Evolutionary conservation across 805 yeast species (phyloP).

Genomic region (Lipomyces yamanashiensis): DNA sequence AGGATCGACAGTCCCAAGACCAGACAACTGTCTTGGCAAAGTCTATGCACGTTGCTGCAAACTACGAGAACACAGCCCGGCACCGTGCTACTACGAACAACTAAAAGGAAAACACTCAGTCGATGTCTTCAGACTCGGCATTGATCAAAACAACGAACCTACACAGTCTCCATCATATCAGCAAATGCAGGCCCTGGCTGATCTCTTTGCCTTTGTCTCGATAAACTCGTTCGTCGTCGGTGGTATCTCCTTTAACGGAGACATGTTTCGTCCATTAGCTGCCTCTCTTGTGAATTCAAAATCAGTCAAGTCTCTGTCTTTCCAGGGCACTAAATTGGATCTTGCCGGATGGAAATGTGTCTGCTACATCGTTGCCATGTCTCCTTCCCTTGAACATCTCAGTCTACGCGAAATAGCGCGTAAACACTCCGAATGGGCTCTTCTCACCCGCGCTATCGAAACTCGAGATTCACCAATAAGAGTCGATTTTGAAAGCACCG

Average conservation of each 20-base stretch:
- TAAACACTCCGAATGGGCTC: slow-evolving; percentile 24
- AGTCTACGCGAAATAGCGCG: slow-evolving; percentile 25
- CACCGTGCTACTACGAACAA: slow-evolving; percentile 16
- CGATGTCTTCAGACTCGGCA: slow-evolving; percentile 13
- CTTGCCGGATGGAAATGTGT: slow-evolving; percentile 26
- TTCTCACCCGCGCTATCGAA: slow-evolving; percentile 25
- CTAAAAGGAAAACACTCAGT: slow-evolving; percentile 20
- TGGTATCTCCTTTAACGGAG: slow-evolving; percentile 11
- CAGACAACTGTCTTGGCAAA: slow-evolving; percentile 15
- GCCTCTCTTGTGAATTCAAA: slow-evolving; percentile 15
- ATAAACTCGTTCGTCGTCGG: slow-evolving; percentile 18
- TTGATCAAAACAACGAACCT: neutral
- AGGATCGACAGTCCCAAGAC: neutral
- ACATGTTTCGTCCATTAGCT: slow-evolving; percentile 19
- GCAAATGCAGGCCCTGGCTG: slow-evolving; percentile 33
- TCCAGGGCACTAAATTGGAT: slow-evolving; percentile 8
- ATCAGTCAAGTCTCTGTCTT: slow-evolving; percentile 8
- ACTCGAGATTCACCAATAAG: slow-evolving; percentile 8
- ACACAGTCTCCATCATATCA: slow-evolving; percentile 6
- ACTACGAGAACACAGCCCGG: slow-evolving; percentile 32
- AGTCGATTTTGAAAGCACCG: slow-evolving; percentile 16
- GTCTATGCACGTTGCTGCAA: slow-evolving; percentile 35
- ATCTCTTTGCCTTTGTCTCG: slow-evolving; percentile 28
- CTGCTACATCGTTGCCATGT: slow-evolving; percentile 33
- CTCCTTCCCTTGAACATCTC: slow-evolving; percentile 11